A percentile compares a stretch with the other conserved stretches of the same genome.
These are phyloP conservation scores for Arachnomyces sp. DNA, from an alignment of 2,329 filamentous ascomycete species.

Conservation along the genomic window DNA sequence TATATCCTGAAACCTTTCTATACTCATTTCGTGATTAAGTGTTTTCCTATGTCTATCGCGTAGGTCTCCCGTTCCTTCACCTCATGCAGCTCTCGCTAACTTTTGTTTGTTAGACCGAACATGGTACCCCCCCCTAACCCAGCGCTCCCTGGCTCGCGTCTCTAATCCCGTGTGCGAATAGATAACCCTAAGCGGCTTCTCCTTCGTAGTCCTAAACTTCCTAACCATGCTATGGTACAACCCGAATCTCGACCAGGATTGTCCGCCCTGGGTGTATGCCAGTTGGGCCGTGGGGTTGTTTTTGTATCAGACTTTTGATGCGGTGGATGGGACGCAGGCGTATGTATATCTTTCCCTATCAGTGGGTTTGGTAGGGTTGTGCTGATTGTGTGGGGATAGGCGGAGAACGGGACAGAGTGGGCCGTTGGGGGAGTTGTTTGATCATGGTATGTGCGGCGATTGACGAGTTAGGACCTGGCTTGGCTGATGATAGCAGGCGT, in stretches of 20 bases:
- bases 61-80: slow-evolving; percentile 34
- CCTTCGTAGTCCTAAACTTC: slow-evolving; percentile 82
- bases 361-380: slow-evolving; percentile 2
- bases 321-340: slow-evolving; percentile 90
- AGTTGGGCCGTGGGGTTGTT: slow-evolving; percentile 86
- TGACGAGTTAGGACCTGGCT: not conserved
- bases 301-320: slow-evolving; percentile 96
- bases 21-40: slow-evolving; percentile 84
- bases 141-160: not conserved
- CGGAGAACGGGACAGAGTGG: slow-evolving; percentile 87
- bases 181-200: slow-evolving; percentile 86
- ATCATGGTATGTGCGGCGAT: slow-evolving; percentile 58
- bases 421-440: slow-evolving; percentile 90
- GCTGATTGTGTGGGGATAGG: slow-evolving; percentile 34
- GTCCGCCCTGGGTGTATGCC: slow-evolving; percentile 90
- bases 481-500: slow-evolving; percentile 46
- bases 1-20: slow-evolving; percentile 98
- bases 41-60: slow-evolving; percentile 94
- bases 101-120: slow-evolving; percentile 43
- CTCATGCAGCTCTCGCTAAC: not conserved
- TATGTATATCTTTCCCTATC: slow-evolving; percentile 40
- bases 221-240: slow-evolving; percentile 93
- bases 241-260: slow-evolving; percentile 87
- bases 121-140: slow-evolving; percentile 27
- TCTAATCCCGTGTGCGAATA: slow-evolving; percentile 19